Evolutionary conservation across 768 basidiomycete species (phyloP).

Genomic region (Termitomyces sp.): DNA sequence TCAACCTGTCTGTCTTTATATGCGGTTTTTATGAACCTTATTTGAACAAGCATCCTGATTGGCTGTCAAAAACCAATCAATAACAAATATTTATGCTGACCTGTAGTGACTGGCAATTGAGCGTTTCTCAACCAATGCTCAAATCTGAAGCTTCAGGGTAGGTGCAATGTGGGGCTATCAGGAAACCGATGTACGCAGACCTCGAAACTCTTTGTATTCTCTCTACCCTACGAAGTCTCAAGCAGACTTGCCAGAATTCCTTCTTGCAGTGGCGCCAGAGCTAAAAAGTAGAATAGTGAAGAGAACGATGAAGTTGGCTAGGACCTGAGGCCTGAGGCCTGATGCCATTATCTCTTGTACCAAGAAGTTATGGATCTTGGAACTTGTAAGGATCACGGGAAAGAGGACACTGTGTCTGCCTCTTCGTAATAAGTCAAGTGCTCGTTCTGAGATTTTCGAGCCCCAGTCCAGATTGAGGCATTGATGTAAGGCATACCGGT

Average conservation of each 20-base stretch:
- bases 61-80: constrained; percentile 15
- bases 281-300: constrained; percentile 31
- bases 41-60: constrained; percentile 16
- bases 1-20: constrained; percentile 9
- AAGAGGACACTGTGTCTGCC: background rate
- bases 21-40: constrained; percentile 14
- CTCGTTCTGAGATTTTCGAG: background rate
- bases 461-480: background rate
- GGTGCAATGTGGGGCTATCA: no score
- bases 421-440: background rate
- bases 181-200: constrained; percentile 28
- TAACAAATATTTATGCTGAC: no score
- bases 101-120: no score
- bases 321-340: no score
- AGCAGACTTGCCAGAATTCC: constrained; percentile 28
- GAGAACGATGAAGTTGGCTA: constrained; percentile 25
- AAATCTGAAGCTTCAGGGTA: no score
- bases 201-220: constrained; percentile 15
- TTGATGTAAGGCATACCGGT: no score
- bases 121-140: no score
- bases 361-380: no score
- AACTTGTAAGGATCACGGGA: background rate
- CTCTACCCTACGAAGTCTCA: background rate
- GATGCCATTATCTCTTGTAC: no score
- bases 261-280: constrained; percentile 21